These are phyloP conservation scores for Nakazawaea siamensis DNA, from an alignment of 805 yeast species.

Conservation along the genomic window DNA sequence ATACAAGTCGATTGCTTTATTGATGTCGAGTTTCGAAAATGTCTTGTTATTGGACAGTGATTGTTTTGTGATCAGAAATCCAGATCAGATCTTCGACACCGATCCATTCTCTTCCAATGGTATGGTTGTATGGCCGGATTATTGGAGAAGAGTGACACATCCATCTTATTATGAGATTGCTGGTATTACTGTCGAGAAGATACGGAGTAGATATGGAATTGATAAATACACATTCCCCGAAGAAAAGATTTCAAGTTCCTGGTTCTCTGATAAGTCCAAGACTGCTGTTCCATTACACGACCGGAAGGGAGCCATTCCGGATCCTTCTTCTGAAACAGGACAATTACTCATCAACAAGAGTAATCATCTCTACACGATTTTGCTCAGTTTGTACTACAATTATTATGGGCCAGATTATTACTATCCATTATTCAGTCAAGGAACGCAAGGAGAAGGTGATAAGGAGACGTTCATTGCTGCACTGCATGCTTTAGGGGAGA, in stretches of 20 bases:
- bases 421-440: slow-evolving; percentile 50
- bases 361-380: slow-evolving; percentile 43
- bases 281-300: slow-evolving; percentile 44
- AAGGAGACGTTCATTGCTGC: slow-evolving; percentile 74
- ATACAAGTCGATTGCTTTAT: slow-evolving; percentile 28
- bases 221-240: slow-evolving; percentile 9
- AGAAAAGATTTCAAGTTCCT: not conserved
- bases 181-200: slow-evolving; percentile 25
- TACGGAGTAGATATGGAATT: slow-evolving; percentile 25
- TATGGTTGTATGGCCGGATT: slow-evolving; percentile 59
- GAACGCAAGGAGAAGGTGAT: slow-evolving; percentile 72
- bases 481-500: slow-evolving; percentile 38
- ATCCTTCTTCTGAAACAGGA: slow-evolving; percentile 58
- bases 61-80: slow-evolving; percentile 41
- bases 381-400: slow-evolving; percentile 52
- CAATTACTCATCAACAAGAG: slow-evolving; percentile 51
- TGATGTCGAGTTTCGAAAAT: slow-evolving; percentile 39
- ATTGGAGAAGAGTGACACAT: slow-evolving; percentile 57
- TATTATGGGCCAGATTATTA: slow-evolving; percentile 52
- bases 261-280: slow-evolving; percentile 12
- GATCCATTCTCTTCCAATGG: slow-evolving; percentile 35
- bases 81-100: slow-evolving; percentile 41
- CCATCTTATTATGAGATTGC: slow-evolving; percentile 55
- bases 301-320: slow-evolving; percentile 51
- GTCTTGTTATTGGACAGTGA: slow-evolving; percentile 38